Conservation (phyloP, 805 yeast species). For the Torulaspora gathmanii region DNA sequence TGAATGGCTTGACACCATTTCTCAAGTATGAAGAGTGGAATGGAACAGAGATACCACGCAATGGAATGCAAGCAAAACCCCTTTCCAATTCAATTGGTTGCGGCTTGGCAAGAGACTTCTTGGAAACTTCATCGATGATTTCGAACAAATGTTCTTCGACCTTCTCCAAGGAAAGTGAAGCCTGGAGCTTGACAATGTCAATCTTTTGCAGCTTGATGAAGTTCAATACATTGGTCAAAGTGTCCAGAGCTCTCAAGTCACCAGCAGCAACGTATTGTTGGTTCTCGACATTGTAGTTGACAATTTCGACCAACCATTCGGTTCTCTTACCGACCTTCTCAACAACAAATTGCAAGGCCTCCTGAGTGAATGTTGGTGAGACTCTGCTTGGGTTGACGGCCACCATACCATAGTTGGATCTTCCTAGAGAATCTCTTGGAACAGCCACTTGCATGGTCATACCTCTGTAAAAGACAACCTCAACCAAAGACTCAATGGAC, state of each 20-base stretch:
- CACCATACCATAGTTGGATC: conserved; percentile 98
- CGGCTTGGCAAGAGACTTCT: conserved; percentile 77
- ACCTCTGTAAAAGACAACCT: conserved; percentile 98
- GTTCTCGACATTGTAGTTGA: conserved; percentile 96
- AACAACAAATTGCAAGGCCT: conserved; percentile 91
- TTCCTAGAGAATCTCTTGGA: conserved; percentile 90
- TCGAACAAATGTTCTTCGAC: conserved; percentile 84
- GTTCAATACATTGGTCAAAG: conserved; percentile 88
- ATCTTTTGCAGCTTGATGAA: conserved; percentile 91
- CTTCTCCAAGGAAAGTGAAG: conserved; percentile 75
- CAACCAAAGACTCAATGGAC: conserved; percentile 96
- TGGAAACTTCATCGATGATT: conserved; percentile 80
- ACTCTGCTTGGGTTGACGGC: conserved; percentile 97
- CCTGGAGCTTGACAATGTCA: conserved; percentile 83
- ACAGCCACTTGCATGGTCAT: conserved; percentile 99
- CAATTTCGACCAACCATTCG: conserved; percentile 94
- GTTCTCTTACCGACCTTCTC: conserved; percentile 80
- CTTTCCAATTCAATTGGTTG: conserved; percentile 97
- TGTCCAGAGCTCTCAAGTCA: conserved; percentile 91
- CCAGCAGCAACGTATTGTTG: conserved; percentile 99
- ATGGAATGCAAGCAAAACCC: conserved; percentile 97
- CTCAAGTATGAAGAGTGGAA: conserved; percentile 98
- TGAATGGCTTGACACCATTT: conserved; percentile 98
- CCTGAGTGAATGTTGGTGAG: conserved; percentile 80
- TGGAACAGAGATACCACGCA: conserved; percentile 98